These are phyloP conservation scores for Plectranthus barbatus DNA, from an alignment of 257 asterid species.

Conservation along the genomic window DNA sequence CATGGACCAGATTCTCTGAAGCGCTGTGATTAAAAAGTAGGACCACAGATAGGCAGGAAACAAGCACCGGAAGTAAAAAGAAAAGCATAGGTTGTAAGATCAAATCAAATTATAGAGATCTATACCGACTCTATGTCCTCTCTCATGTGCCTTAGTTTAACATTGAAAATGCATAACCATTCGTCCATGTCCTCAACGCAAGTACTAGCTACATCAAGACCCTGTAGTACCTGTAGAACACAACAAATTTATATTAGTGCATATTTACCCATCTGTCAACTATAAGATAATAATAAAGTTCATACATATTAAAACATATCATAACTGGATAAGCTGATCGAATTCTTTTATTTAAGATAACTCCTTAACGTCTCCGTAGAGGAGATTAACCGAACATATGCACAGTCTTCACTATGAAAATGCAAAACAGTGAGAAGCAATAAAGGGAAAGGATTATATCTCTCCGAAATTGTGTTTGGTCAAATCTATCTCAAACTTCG, in stretches of 20 bases:
- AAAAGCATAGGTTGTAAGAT: background rate
- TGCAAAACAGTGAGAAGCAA: slow-evolving; percentile 3
- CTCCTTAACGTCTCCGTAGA: background rate
- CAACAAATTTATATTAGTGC: slow-evolving; percentile 5
- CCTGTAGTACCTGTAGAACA: slow-evolving; percentile 69
- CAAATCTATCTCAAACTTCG: too few relatives aligned
- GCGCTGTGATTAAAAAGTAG: background rate
- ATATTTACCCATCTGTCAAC: slow-evolving; percentile 5
- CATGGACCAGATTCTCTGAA: background rate
- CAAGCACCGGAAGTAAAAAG: background rate
- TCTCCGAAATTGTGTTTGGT: too few relatives aligned
- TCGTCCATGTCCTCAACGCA: slow-evolving; percentile 99
- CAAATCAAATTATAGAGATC: slow-evolving; percentile 15
- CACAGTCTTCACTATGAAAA: background rate
- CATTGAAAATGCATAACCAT: slow-evolving; percentile 90
- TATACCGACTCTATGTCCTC: slow-evolving; percentile 96
- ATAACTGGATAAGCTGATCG: background rate
- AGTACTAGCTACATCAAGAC: slow-evolving; percentile 68
- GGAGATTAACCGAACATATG: background rate
- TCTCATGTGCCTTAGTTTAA: slow-evolving; percentile 97
- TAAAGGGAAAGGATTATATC: too few relatives aligned
- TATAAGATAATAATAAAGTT: slow-evolving; percentile 6
- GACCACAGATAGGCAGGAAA: slow-evolving; percentile 1
- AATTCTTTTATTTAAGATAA: background rate
- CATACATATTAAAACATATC: background rate